phyloP scores from a whole-genome alignment of 2,329 filamentous ascomycete genomes.

The Fusarium abutilonis region DNA sequence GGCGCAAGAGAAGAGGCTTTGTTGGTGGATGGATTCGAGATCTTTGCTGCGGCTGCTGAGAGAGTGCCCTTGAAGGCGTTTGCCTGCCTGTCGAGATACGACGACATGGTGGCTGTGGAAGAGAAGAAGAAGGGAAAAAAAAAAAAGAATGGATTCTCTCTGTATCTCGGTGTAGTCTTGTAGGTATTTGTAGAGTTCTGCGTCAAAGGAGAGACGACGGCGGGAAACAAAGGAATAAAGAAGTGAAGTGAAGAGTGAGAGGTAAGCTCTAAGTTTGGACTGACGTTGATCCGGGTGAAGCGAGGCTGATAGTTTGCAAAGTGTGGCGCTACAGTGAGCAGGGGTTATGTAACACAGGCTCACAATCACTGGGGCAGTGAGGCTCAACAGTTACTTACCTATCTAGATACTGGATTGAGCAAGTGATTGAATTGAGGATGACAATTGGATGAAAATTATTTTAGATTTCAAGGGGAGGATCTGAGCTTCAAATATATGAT shows the following conservation, averaged over 20 bases:
- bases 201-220: conserved; percentile 20
- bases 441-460: neutral
- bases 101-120: conserved; percentile 60
- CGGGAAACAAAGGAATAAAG: conserved; percentile 25
- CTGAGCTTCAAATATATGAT: neutral
- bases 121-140: neutral
- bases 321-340: conserved; percentile 29
- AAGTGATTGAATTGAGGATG: neutral
- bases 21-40: conserved; percentile 59
- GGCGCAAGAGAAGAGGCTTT: conserved; percentile 49
- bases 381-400: neutral
- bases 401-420: neutral
- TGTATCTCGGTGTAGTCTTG: conserved; percentile 4
- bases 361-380: neutral
- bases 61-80: conserved; percentile 70
- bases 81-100: conserved; percentile 72
- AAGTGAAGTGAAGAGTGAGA: conserved; percentile 3
- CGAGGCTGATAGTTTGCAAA: conserved; percentile 37
- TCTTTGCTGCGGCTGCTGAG: conserved; percentile 70
- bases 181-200: conserved; percentile 6
- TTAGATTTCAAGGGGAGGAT: neutral
- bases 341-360: neutral
- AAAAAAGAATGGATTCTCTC: conserved; percentile 13
- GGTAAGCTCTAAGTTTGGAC: conserved; percentile 30
- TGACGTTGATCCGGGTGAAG: conserved; percentile 40